Conservation (phyloP, 208 protist genomes). For the Porcisia deanei region DNA sequence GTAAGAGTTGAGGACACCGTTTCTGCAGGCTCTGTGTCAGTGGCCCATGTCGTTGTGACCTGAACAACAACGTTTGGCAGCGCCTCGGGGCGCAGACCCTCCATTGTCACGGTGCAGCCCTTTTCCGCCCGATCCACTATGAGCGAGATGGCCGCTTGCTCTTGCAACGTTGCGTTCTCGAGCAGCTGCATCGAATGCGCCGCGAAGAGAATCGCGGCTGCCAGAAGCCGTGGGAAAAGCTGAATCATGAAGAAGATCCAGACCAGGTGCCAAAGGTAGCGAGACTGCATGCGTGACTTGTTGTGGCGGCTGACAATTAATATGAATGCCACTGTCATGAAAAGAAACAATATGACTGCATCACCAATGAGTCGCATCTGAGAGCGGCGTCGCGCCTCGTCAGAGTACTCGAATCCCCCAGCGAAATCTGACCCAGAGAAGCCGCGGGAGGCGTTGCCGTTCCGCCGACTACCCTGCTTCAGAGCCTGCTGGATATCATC, state of each 20-base stretch:
- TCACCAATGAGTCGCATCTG: conserved; percentile 73
- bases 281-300: conserved; percentile 47
- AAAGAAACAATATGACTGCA: conserved; percentile 61
- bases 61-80: conserved; percentile 49
- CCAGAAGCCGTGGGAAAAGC: conserved; percentile 71
- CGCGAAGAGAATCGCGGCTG: conserved; percentile 69
- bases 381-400: conserved; percentile 51
- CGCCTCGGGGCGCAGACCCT: conserved; percentile 44
- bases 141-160: conserved; percentile 52
- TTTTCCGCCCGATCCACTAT: conserved; percentile 35
- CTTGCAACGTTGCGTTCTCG: conserved; percentile 42
- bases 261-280: conserved; percentile 53
- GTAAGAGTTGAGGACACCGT: conserved; percentile 50
- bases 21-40: neutral
- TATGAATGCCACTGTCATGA: conserved; percentile 63
- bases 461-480: conserved; percentile 16
- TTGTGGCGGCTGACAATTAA: conserved; percentile 62
- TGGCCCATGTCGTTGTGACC: conserved; percentile 25
- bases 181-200: conserved; percentile 57
- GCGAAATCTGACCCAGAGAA: neutral
- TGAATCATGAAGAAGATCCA: conserved; percentile 77
- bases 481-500: conserved; percentile 34
- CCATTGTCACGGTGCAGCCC: conserved; percentile 35
- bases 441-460: neutral
- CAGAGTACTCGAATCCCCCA: conserved; percentile 44